These are phyloP conservation scores for Ophiocordyceps camponoti-leonardi DNA, from an alignment of 2,329 filamentous ascomycete species.

Conservation along the genomic window DNA sequence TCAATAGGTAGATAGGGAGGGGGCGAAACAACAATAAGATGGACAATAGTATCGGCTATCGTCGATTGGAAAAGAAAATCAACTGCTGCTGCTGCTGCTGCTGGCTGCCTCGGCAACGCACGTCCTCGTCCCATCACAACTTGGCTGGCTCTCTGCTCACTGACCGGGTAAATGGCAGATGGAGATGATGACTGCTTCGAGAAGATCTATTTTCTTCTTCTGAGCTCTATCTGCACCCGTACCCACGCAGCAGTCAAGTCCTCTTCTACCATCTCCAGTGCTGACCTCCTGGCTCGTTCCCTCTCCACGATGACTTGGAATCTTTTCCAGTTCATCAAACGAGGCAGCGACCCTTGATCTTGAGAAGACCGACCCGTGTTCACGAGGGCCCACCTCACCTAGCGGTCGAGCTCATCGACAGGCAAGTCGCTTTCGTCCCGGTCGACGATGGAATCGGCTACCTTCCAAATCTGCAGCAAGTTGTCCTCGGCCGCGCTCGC, in stretches of 20 bases:
- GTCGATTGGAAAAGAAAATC: background rate
- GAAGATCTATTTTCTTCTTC: too few relatives aligned
- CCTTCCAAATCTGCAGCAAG: slow-evolving; percentile 86
- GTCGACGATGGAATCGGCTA: slow-evolving; percentile 64
- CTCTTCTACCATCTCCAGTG: too few relatives aligned
- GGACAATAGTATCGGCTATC: background rate
- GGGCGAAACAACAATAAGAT: too few relatives aligned
- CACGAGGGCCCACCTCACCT: slow-evolving; percentile 19
- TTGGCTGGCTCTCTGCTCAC: background rate
- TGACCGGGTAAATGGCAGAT: background rate
- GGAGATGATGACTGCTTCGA: too few relatives aligned
- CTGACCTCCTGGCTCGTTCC: too few relatives aligned
- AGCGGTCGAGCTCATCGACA: slow-evolving; percentile 58
- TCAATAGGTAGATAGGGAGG: too few relatives aligned
- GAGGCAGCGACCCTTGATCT: background rate
- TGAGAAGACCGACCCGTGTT: slow-evolving; percentile 8
- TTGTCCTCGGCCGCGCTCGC: slow-evolving; percentile 95
- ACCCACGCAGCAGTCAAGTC: too few relatives aligned
- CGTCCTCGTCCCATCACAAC: background rate
- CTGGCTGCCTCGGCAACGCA: background rate
- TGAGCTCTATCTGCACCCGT: too few relatives aligned
- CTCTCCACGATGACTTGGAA: too few relatives aligned
- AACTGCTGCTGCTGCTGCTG: too few relatives aligned
- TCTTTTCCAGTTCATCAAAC: too few relatives aligned
- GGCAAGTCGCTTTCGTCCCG: slow-evolving; percentile 61